Percentiles rank a stretch among this genome's conserved stretches.
These are phyloP conservation scores for Zarea fungicola DNA, from an alignment of 2,329 filamentous ascomycete species.

Conservation along the genomic window DNA sequence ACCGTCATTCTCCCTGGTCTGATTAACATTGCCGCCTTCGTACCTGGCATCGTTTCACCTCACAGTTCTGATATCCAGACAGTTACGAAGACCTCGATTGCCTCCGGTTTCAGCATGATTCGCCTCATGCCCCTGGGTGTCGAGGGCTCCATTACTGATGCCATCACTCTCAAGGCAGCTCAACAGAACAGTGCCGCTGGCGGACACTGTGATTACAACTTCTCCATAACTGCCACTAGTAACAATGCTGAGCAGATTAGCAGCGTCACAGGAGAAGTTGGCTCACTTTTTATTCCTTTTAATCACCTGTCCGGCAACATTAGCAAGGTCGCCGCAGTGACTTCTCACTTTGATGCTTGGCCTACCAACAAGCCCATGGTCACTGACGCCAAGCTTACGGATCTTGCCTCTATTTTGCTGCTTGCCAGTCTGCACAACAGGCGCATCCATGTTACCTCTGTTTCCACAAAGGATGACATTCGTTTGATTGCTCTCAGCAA, in stretches of 20 bases:
- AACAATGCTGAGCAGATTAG: constrained; percentile 71
- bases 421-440: constrained; percentile 73
- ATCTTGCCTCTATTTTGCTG: constrained; percentile 73
- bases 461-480: constrained; percentile 76
- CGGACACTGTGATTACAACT: constrained; percentile 72
- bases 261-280: constrained; percentile 66
- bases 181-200: constrained; percentile 65
- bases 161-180: constrained; percentile 63
- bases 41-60: constrained; percentile 63
- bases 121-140: constrained; percentile 72
- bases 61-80: constrained; percentile 63
- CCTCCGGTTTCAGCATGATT: constrained; percentile 74
- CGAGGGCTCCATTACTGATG: constrained; percentile 67
- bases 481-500: constrained; percentile 71
- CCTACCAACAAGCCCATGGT: constrained; percentile 73
- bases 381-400: constrained; percentile 74
- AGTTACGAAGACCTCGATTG: constrained; percentile 68
- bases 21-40: constrained; percentile 75
- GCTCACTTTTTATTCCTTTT: constrained; percentile 77
- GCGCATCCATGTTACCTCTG: constrained; percentile 73
- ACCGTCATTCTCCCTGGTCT: constrained; percentile 68
- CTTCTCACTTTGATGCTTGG: constrained; percentile 74
- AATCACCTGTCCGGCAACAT: constrained; percentile 78
- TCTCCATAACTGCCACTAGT: constrained; percentile 69
- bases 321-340: constrained; percentile 75